A percentile compares a stretch with the other conserved stretches of the same genome.
Conservation (phyloP, 2,329 filamentous ascomycete species). For the Alternaria arbusti region DNA sequence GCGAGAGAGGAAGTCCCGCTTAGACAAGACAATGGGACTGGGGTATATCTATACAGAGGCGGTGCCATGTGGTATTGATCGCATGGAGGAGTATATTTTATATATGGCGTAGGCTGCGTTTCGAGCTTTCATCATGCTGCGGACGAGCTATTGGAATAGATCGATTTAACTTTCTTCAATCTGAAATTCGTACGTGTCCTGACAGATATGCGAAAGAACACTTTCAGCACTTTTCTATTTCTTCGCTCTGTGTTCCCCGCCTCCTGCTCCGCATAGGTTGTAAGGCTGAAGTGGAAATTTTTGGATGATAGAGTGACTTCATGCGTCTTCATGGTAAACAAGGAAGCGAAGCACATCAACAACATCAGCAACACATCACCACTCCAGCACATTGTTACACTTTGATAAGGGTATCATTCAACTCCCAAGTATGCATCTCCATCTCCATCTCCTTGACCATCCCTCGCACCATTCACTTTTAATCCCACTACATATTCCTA, state of each 20-base stretch:
- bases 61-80: neutral
- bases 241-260: too few relatives aligned
- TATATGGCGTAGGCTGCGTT: neutral
- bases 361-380: too few relatives aligned
- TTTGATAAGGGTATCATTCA: constrained; percentile 2
- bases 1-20: neutral
- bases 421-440: neutral
- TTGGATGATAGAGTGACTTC: neutral
- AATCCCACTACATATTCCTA: constrained; percentile 69
- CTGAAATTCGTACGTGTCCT: too few relatives aligned
- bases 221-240: too few relatives aligned
- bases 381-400: too few relatives aligned
- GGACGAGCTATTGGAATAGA: constrained; percentile 1
- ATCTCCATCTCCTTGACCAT: too few relatives aligned
- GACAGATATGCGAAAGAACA: too few relatives aligned
- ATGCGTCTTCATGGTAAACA: neutral
- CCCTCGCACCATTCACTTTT: too few relatives aligned
- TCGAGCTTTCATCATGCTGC: neutral
- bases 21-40: neutral
- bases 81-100: neutral
- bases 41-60: neutral
- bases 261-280: too few relatives aligned
- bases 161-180: neutral
- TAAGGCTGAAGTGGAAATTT: too few relatives aligned
- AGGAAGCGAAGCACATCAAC: too few relatives aligned